Conservation (phyloP, 352 stramenopile species). For the Phytopythium aichiense region DNA sequence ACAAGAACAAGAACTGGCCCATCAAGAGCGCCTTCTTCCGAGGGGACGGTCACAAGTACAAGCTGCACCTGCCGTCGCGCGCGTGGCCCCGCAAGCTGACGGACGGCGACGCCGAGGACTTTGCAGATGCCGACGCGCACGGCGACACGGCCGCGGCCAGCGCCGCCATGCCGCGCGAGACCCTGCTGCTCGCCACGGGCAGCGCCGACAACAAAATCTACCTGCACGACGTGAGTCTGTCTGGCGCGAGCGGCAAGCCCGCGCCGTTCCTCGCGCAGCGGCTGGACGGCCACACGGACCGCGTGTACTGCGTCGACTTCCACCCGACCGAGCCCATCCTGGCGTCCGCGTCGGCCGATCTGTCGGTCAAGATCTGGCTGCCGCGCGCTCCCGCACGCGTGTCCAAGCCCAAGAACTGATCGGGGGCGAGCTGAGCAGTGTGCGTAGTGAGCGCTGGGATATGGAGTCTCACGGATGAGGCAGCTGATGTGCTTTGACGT, state of each 20-base stretch:
- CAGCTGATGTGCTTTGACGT: not conserved
- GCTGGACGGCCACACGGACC: constrained; percentile 83
- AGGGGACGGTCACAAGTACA: constrained; percentile 85
- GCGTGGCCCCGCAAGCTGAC: constrained; percentile 63
- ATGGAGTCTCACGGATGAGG: not conserved
- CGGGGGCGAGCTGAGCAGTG: not conserved
- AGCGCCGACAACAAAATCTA: constrained; percentile 89
- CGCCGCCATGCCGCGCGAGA: constrained; percentile 38
- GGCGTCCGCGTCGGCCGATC: constrained; percentile 80
- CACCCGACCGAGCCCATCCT: constrained; percentile 82
- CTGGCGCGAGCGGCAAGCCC: constrained; percentile 23
- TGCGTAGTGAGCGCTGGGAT: no score
- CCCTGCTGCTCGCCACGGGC: constrained; percentile 75
- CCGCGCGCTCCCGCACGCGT: constrained; percentile 50
- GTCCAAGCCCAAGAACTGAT: constrained; percentile 56
- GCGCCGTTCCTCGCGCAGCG: constrained; percentile 69
- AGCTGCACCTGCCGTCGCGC: constrained; percentile 58
- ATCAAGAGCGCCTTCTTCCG: constrained; percentile 90
- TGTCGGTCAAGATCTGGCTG: constrained; percentile 86
- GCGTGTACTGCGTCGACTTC: constrained; percentile 89
- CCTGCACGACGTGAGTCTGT: constrained; percentile 77
- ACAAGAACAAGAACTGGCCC: constrained; percentile 91
- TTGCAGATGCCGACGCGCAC: constrained; percentile 39
- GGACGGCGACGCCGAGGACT: constrained; percentile 76
- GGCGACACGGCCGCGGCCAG: constrained; percentile 29